Evolutionary conservation across 2,329 filamentous ascomycete species (phyloP).

Genomic region (Trichophyton benhamiae): DNA sequence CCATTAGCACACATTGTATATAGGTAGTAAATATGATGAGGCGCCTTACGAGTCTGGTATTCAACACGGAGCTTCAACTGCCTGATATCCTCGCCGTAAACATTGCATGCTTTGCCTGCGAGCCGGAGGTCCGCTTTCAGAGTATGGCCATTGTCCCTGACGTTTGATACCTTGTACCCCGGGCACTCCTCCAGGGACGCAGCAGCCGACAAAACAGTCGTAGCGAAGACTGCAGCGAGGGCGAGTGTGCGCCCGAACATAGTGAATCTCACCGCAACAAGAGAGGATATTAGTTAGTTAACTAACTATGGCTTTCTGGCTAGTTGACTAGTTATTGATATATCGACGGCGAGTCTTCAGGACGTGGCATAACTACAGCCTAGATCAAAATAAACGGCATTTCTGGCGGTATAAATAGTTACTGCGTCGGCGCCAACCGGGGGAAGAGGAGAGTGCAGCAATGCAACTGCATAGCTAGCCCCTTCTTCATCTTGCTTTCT

Average conservation of each 20-base stretch:
- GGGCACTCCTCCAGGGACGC: constrained; percentile 10
- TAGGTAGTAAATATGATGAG: neutral
- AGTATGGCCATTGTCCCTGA: constrained; percentile 22
- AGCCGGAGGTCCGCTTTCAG: constrained; percentile 55
- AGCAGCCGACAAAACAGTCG: neutral
- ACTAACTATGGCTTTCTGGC: too few relatives aligned
- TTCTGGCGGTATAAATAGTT: neutral
- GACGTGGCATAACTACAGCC: neutral
- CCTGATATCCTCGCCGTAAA: constrained; percentile 43
- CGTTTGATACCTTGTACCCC: constrained; percentile 13
- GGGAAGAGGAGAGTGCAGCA: neutral
- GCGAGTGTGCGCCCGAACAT: neutral
- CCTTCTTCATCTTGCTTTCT: neutral
- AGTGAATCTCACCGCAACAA: neutral
- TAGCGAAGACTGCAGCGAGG: constrained; percentile 4
- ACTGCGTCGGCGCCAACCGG: neutral
- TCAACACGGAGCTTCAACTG: constrained; percentile 43
- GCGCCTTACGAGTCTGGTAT: constrained; percentile 41
- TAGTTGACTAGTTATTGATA: neutral
- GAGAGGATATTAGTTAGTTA: too few relatives aligned
- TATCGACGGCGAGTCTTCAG: neutral
- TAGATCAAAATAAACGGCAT: neutral
- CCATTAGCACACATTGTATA: neutral
- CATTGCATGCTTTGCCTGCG: constrained; percentile 50
- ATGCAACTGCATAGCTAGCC: neutral